Evolutionary conservation across 306 rosid species (phyloP), one percentile per base, ranked within the genome.

Genomic region (Carpinus fangiana): DNA sequence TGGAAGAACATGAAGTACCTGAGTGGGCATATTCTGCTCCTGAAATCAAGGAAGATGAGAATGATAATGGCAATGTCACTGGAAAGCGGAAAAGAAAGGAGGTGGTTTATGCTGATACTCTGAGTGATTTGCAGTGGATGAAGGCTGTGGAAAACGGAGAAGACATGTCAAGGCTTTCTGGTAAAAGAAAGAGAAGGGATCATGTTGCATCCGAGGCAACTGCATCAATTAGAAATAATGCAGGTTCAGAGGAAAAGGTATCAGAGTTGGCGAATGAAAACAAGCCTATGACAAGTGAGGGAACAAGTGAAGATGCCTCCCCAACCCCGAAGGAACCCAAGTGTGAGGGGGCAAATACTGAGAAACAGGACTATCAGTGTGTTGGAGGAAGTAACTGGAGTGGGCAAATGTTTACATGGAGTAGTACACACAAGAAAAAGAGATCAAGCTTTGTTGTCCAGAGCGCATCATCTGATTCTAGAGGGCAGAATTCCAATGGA

Each of bases 1-100:
- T 96, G 98, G 98, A 96, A 83, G 99, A 96, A 79, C 93, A 89
- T 8, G 99, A 96, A 87, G 93, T 93, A 67, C 98, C 99, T 18
- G 99, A 96, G 71, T 93, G 98, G 99, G 99, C 92, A 48, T 96
- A 96, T 79, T 78, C 98, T 48, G 85, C 89, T 4, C 87, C 86
- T 4, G 88, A 84, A 18, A 81, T 56, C 18, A 86, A 89, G 79
- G 91, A 91, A 70, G 89, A 82, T 4, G 85, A 87, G 72, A 64
- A 36, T 74, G 83, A 83, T 65, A 46, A 14, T 62, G 50, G 76
- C 56, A 76, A 67, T 34, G 38, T 91, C 66, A 80, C 85, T 0
- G 99, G 98, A 79, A 96, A 96, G 85, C 89, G 99, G 71, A 87
- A 78, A 78, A 90, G 99, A 72, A 96, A 93, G 83, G 98, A 93